Base-by-base conservation (phyloP, 257 asterid species). In the Lycium ferocissimum region DNA sequence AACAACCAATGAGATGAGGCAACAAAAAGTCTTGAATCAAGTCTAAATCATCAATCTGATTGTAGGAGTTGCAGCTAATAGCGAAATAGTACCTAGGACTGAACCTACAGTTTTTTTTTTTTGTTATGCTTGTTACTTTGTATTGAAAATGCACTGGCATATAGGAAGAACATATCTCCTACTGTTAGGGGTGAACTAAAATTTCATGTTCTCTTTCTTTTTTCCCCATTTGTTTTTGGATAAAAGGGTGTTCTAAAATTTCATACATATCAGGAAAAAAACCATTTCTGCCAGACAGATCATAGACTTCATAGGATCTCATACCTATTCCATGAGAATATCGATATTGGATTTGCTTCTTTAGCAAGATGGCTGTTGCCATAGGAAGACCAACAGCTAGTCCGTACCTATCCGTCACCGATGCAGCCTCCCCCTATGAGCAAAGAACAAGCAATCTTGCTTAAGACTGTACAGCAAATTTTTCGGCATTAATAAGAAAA, bases 351-450 rank as follows among this genome's bases (percentile, higher is more conserved):
- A 94, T 58, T 90, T 97, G 98, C 91, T 95, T 97, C 92, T 90
- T 90, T 58, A 88, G 37, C 90, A 95, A 89, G 84, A 91, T 80
- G 47, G 92, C 89, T 45, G 97, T 91, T 37, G 99, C 89, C 91
- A 92, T 76, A 70, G 97, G 94, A 84, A 97, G 92, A 81, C 99
- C 99, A 22, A 92, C n/a, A 85, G 87, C 86, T 58, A 97, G 88
- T 82, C 99, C 99, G 82, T 95, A 94, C 78, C 89, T 90, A 86
- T 97, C 99, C 56, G 98, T 57, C 17, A 86, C 88, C 82, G 98
- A 91, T 51, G 99, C 99, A 88, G 98, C 90, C 90, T 97, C 99
- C 61, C 99, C 99, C 99, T 97, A 85, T 65, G 53, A 67, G 47
- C 9, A 84, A 80, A 56, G n/a, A 15, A 33, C 43, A 79, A 26